Conservation (phyloP, 306 rosid genomes). For the Cucurbita ficifolia region DNA sequence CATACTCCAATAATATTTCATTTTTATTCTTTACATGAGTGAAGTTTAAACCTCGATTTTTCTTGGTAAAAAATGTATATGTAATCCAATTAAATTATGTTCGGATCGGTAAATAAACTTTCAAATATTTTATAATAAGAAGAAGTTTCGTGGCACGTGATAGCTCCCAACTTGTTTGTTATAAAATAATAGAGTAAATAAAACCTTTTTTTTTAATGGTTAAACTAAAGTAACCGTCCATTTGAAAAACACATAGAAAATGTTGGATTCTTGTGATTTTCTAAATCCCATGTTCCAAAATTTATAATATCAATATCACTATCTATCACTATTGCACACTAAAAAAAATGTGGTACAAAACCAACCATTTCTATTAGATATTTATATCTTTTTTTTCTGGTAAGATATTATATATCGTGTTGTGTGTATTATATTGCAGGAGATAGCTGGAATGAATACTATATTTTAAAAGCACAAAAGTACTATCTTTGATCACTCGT, state of each 20-base stretch:
- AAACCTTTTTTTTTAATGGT: background rate
- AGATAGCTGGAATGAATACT: background rate
- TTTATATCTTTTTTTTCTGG: no score
- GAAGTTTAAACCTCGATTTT: no score
- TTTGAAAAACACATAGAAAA: background rate
- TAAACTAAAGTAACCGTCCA: background rate
- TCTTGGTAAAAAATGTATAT: no score
- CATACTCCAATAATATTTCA: no score
- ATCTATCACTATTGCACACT: background rate
- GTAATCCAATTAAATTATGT: no score
- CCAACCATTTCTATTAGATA: background rate
- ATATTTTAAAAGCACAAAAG: background rate
- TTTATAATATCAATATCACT: background rate
- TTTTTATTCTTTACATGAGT: no score
- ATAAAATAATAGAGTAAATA: background rate
- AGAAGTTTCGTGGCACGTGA: background rate
- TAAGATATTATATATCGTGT: background rate
- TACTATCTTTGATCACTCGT: background rate
- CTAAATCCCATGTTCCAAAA: background rate
- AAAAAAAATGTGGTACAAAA: background rate
- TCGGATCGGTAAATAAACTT: no score
- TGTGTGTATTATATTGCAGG: background rate
- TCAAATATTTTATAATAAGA: background rate
- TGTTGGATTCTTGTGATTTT: background rate
- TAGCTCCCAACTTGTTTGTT: background rate